Percentiles rank a stretch among this genome's conserved stretches.
These are phyloP conservation scores for Arachnomyces sp. DNA, from an alignment of 2,329 filamentous ascomycete genomes.

Conservation along the genomic window DNA sequence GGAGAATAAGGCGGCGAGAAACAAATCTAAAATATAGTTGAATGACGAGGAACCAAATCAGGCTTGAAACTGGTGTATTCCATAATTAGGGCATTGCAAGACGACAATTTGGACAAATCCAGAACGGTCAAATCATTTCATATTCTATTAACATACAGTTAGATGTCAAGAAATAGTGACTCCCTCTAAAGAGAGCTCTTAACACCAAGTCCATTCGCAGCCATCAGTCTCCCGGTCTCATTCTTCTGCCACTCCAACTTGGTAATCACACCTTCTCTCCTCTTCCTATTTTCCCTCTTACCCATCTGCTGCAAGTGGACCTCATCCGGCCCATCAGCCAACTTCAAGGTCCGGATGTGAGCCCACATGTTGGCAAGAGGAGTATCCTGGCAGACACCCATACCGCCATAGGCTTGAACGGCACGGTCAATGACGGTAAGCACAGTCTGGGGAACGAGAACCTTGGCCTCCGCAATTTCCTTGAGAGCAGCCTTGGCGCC, in stretches of 20 bases:
- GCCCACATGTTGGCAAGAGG: constrained; percentile 81
- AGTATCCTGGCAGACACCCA: constrained; percentile 88
- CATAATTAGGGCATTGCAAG: no score
- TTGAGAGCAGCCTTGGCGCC: constrained; percentile 83
- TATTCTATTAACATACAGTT: no score
- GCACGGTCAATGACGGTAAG: constrained; percentile 88
- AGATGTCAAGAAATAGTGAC: no score
- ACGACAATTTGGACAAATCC: no score
- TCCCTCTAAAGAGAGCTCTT: constrained; percentile 30
- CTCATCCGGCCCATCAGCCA: constrained; percentile 94
- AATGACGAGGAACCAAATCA: no score
- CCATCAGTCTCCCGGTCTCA: constrained; percentile 30
- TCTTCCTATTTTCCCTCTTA: constrained; percentile 46
- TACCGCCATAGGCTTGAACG: constrained; percentile 83
- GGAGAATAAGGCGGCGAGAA: no score
- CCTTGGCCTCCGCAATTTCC: constrained; percentile 93
- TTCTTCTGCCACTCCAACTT: constrained; percentile 36
- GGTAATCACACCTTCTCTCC: constrained; percentile 34
- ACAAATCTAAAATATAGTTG: no score
- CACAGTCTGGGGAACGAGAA: constrained; percentile 73
- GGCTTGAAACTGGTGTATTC: no score
- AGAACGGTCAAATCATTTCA: no score
- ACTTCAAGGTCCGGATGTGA: constrained; percentile 67
- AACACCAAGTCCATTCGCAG: constrained; percentile 27
- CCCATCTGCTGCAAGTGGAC: constrained; percentile 63